Conservation (phyloP, 2,329 filamentous ascomycete species). For the Anisogramma anomala region DNA sequence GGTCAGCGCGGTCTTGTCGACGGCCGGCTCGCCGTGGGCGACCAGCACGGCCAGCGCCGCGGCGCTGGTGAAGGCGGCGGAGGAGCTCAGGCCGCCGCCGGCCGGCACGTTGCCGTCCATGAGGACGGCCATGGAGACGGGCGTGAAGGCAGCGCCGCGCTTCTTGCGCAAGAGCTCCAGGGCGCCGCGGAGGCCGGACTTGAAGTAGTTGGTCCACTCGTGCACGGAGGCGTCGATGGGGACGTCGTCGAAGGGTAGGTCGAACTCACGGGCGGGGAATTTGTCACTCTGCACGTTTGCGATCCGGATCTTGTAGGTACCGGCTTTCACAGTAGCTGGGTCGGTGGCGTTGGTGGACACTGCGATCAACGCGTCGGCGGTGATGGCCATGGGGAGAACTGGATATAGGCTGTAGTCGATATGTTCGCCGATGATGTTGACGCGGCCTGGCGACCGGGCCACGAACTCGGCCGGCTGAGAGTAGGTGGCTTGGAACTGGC, state of each 20-base stretch:
- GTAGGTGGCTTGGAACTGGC: slow-evolving; percentile 60
- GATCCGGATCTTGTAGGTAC: slow-evolving; percentile 59
- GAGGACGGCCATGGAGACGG: slow-evolving; percentile 73
- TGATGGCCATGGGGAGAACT: slow-evolving; percentile 90
- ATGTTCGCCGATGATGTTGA: slow-evolving; percentile 98
- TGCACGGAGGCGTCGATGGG: slow-evolving; percentile 75
- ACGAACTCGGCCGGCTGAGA: slow-evolving; percentile 66
- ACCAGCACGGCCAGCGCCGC: slow-evolving; percentile 79
- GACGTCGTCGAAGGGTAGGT: slow-evolving; percentile 53
- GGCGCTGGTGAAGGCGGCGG: slow-evolving; percentile 84
- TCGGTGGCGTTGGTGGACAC: slow-evolving; percentile 39
- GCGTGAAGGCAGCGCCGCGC: slow-evolving; percentile 46
- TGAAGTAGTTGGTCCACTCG: slow-evolving; percentile 99
- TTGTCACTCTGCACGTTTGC: slow-evolving; percentile 66
- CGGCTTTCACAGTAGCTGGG: slow-evolving; percentile 35
- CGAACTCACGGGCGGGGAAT: slow-evolving; percentile 66
- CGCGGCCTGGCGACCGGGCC: slow-evolving; percentile 79
- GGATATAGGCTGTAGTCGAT: slow-evolving; percentile 98
- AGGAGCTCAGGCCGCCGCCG: slow-evolving; percentile 85
- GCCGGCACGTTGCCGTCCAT: slow-evolving; percentile 87
- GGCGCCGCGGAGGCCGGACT: slow-evolving; percentile 75
- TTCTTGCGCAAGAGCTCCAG: slow-evolving; percentile 64
- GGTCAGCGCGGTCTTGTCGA: slow-evolving; percentile 85
- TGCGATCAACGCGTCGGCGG: slow-evolving; percentile 80
- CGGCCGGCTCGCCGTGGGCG: slow-evolving; percentile 64